A percentile compares a stretch with the other conserved stretches of the same genome.
phyloP scores from a whole-genome alignment of 2,329 filamentous ascomycete species.

The Calonectria fujianensis region DNA sequence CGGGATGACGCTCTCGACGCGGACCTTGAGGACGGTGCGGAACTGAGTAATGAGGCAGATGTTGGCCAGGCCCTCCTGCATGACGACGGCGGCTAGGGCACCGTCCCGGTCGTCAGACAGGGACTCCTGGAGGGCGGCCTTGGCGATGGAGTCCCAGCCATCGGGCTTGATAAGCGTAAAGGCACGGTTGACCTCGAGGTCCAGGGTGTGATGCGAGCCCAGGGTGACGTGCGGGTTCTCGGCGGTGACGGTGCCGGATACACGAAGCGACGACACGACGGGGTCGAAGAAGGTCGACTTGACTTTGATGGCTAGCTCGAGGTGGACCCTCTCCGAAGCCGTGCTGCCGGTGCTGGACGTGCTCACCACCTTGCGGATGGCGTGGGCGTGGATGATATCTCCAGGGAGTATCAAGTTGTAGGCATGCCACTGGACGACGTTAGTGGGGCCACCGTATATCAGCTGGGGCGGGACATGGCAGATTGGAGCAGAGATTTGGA shows the following conservation, averaged over 20 bases:
- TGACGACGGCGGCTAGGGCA: conserved; percentile 91
- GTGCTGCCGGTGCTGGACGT: conserved; percentile 70
- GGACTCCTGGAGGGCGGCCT: conserved; percentile 85
- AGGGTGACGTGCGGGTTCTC: conserved; percentile 73
- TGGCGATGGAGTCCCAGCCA: conserved; percentile 92
- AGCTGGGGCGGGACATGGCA: conserved; percentile 6
- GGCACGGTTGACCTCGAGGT: conserved; percentile 89
- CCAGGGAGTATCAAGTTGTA: conserved; percentile 75
- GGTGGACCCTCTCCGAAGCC: conserved; percentile 73
- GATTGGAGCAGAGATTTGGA: not conserved
- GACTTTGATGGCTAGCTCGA: conserved; percentile 74
- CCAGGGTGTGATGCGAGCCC: conserved; percentile 78
- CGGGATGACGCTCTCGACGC: conserved; percentile 79
- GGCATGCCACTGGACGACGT: conserved; percentile 71
- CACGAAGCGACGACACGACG: conserved; percentile 71
- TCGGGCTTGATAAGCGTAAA: conserved; percentile 91
- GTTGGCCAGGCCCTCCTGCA: conserved; percentile 91
- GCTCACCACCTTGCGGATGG: conserved; percentile 72
- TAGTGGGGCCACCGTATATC: conserved; percentile 37
- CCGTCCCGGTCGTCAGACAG: conserved; percentile 86
- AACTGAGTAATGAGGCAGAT: conserved; percentile 89
- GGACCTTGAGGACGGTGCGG: conserved; percentile 81
- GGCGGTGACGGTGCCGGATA: conserved; percentile 72
- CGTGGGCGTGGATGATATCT: conserved; percentile 73
- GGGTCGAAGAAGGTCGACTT: conserved; percentile 76